Conservation (phyloP, 2,329 filamentous ascomycete species). For the Xylaria sp. region DNA sequence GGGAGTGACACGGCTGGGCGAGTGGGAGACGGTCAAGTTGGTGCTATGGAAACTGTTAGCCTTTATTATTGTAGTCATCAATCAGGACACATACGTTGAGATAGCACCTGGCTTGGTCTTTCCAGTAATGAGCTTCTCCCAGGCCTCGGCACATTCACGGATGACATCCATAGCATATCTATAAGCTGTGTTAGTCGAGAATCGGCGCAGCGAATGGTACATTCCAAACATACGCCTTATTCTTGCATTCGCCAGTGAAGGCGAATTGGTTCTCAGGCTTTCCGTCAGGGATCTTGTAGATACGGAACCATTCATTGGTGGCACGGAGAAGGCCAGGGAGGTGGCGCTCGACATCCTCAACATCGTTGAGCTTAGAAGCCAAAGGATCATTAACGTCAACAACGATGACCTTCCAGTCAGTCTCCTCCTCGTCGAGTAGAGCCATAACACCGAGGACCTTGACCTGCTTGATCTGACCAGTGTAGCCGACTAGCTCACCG, state of each 20-base stretch:
- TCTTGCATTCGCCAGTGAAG: constrained; percentile 99
- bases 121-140: constrained; percentile 95
- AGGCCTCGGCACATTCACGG: constrained; percentile 94
- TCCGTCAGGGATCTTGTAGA: constrained; percentile 99
- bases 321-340: constrained; percentile 95
- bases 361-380: constrained; percentile 95
- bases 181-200: constrained; percentile 43
- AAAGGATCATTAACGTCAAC: constrained; percentile 98
- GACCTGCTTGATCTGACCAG: constrained; percentile 98
- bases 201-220: background rate
- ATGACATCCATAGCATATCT: constrained; percentile 96
- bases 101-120: constrained; percentile 83
- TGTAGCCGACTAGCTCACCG: constrained; percentile 95
- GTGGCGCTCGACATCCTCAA: constrained; percentile 99
- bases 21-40: constrained; percentile 82
- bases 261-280: constrained; percentile 99
- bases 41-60: constrained; percentile 63
- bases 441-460: constrained; percentile 99
- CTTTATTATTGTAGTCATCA: constrained; percentile 6
- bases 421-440: constrained; percentile 98
- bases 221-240: constrained; percentile 78
- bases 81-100: constrained; percentile 74
- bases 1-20: constrained; percentile 75
- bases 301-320: constrained; percentile 99
- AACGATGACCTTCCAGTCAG: constrained; percentile 99